These are phyloP conservation scores for Schwanniomyces occidentalis DNA, from an alignment of 805 yeast species.

Conservation along the genomic window DNA sequence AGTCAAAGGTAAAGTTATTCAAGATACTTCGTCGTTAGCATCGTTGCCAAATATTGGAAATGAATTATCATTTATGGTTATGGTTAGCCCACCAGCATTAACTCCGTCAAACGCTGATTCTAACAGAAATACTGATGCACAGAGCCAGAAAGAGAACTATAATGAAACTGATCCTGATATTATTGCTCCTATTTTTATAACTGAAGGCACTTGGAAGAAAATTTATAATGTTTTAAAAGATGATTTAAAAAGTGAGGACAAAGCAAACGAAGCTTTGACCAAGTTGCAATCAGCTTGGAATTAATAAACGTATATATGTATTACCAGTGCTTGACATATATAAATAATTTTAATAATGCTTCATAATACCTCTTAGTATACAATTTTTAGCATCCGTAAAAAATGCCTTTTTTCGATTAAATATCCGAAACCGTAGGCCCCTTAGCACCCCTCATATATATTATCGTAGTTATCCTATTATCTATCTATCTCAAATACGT, in stretches of 20 bases:
- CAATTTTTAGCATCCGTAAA: too few species aligned
- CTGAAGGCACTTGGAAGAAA: conserved; percentile 44
- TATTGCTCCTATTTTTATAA: conserved; percentile 5
- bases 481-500: too few species aligned
- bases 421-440: too few species aligned
- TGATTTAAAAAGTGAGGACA: conserved; percentile 30
- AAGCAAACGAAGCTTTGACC: conserved; percentile 18
- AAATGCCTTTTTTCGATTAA: too few species aligned
- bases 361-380: too few species aligned
- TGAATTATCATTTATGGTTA: conserved; percentile 42
- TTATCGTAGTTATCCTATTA: too few species aligned
- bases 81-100: conserved; percentile 33
- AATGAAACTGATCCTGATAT: conserved; percentile 5
- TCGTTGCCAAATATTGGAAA: conserved; percentile 21
- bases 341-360: too few species aligned
- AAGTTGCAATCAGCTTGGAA: conserved; percentile 15
- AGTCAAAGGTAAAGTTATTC: conserved; percentile 62
- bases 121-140: background rate
- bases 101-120: background rate
- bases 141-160: background rate
- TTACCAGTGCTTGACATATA: too few species aligned
- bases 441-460: too few species aligned
- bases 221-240: conserved; percentile 34
- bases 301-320: background rate
- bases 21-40: conserved; percentile 47